Conservation (phyloP, 305 asterid species). For the Solanum hybrid region DNA sequence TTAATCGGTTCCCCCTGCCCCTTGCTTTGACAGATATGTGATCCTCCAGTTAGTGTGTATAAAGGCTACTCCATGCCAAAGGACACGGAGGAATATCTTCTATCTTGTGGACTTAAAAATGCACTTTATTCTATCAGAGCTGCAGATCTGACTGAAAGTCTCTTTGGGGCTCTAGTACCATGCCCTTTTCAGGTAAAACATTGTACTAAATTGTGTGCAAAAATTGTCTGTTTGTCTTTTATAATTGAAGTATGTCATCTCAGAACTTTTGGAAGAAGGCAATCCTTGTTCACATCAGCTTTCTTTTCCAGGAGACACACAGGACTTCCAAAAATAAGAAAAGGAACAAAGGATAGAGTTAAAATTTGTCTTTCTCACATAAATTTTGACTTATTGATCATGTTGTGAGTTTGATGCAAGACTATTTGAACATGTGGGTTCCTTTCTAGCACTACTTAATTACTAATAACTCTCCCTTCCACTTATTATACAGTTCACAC, state of each 20-base stretch:
- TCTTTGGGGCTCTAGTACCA: slow-evolving; percentile 66
- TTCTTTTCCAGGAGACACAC: background rate
- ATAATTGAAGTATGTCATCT: slow-evolving; percentile 51
- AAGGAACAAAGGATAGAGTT: background rate
- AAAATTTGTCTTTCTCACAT: background rate
- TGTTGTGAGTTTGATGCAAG: background rate
- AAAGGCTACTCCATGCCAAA: slow-evolving; percentile 83
- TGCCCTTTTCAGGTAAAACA: slow-evolving; percentile 71
- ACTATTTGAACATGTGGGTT: background rate
- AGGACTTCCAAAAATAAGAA: background rate
- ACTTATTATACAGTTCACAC: background rate
- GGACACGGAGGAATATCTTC: slow-evolving; percentile 84
- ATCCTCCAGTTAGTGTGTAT: slow-evolving; percentile 90
- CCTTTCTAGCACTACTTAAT: background rate
- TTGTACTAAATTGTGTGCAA: background rate
- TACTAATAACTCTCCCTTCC: background rate
- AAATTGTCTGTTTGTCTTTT: slow-evolving; percentile 22
- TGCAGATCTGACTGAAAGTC: slow-evolving; percentile 64
- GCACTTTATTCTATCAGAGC: slow-evolving; percentile 83
- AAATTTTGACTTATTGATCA: background rate
- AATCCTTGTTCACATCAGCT: background rate
- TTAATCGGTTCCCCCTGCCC: slow-evolving; percentile 3
- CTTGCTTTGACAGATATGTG: slow-evolving; percentile 53
- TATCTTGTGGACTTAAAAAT: slow-evolving; percentile 77
- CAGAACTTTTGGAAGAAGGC: background rate